phyloP scores from a whole-genome alignment of 1,284 basidiomycete genomes.

The Ceratobasidium sp. region DNA sequence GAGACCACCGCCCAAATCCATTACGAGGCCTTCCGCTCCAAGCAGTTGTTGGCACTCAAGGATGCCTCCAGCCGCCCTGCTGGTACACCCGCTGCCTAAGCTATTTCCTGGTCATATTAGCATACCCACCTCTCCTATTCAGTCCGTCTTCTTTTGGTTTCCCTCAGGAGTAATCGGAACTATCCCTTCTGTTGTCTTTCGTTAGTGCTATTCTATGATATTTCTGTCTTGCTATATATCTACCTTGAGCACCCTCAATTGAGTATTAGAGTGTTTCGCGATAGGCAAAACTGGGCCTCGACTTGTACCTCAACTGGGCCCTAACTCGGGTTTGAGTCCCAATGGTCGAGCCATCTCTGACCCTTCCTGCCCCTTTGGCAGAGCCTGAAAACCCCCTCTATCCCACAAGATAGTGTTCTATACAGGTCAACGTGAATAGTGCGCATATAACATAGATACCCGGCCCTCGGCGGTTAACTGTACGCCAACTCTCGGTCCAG shows the following conservation, averaged over 20 bases:
- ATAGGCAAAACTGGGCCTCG: no score
- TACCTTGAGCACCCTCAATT: constrained; percentile 31
- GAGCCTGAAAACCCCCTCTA: no score
- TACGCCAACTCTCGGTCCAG: no score
- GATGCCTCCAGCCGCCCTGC: constrained; percentile 62
- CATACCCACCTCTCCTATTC: constrained; percentile 21
- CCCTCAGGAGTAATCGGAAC: constrained; percentile 41
- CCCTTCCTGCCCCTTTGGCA: no score
- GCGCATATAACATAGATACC: no score
- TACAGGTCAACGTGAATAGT: no score
- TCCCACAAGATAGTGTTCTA: no score
- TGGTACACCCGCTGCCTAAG: constrained; percentile 36
- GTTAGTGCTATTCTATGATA: constrained; percentile 43
- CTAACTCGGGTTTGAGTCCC: no score
- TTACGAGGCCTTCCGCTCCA: constrained; percentile 99
- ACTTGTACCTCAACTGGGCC: no score
- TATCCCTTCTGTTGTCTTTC: constrained; percentile 38
- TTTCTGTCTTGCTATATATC: constrained; percentile 39
- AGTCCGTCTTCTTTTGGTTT: constrained; percentile 39
- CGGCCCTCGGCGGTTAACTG: no score
- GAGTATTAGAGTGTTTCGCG: constrained; percentile 1
- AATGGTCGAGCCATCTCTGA: no score
- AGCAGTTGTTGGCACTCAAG: constrained; percentile 94
- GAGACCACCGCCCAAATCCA: constrained; percentile 99
- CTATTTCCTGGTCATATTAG: neutral